Percentiles rank a stretch among this genome's conserved stretches.
Evolutionary conservation across 768 basidiomycete genomes (phyloP).

Genomic region (Galerina marginata): DNA sequence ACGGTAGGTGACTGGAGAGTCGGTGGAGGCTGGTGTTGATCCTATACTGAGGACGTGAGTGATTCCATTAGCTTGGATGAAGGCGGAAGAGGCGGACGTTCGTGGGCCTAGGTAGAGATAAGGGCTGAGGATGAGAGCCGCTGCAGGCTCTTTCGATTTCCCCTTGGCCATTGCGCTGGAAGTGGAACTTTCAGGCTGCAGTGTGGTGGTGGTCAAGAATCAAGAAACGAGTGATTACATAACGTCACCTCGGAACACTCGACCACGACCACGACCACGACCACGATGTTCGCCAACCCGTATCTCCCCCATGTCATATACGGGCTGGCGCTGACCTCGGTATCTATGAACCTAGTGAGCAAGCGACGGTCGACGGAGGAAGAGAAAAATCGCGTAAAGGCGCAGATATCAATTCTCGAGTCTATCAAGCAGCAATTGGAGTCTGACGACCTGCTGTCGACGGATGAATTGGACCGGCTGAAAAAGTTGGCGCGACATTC

Average conservation of each 20-base stretch:
- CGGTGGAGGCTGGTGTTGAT: conserved; percentile 30
- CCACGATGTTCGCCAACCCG: conserved; percentile 28
- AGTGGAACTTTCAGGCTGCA: no score
- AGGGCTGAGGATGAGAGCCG: conserved; percentile 29
- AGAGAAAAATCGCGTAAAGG: conserved; percentile 57
- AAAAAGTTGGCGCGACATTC: conserved; percentile 53
- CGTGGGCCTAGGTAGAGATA: conserved; percentile 47
- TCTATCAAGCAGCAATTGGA: conserved; percentile 60
- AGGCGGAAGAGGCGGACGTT: conserved; percentile 39
- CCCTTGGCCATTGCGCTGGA: no score
- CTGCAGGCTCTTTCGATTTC: background rate
- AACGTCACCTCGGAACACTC: no score
- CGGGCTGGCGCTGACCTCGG: conserved; percentile 66
- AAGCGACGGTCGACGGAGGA: conserved; percentile 55
- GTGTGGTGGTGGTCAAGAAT: no score
- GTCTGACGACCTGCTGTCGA: conserved; percentile 47
- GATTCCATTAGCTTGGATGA: conserved; percentile 39
- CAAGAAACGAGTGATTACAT: no score
- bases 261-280: no score
- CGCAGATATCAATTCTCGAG: conserved; percentile 67
- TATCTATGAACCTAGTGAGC: conserved; percentile 69
- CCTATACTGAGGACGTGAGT: conserved; percentile 50
- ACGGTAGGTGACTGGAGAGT: conserved; percentile 40
- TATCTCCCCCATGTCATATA: conserved; percentile 73
- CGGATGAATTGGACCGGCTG: conserved; percentile 59